Base-by-base conservation (phyloP, 371 early-diverging fungal species). In the Dichotomocladium elegans region DNA sequence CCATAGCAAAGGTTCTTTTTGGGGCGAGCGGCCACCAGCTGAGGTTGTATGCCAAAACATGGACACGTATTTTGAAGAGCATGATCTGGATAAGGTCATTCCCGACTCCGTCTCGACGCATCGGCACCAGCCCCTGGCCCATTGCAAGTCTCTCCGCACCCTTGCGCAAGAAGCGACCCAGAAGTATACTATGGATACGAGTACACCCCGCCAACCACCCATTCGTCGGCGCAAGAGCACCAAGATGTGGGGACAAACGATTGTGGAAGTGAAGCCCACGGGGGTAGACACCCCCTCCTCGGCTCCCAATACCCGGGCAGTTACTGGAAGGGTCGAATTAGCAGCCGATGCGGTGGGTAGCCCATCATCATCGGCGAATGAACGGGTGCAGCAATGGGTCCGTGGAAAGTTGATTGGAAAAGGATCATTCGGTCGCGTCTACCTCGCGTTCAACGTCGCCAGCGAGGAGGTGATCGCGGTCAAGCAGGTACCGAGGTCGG, bases 381-480 rank as follows among this genome's bases (percentile, higher is more conserved):
- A 37, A 9, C 17, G 15, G 5, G 37, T 52, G 4, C 58, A 53
- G 37, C 68, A 66, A 49, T 96, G 93, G 92, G 87, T 91, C 45
- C 81, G 85, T 58, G 96, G 96, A 15, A 81, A 88, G 26, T 70
- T 92, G 52, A 95, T 99, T 64, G 99, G 99, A 2, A 85, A 88
- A 57, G 99, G 99, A 4, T 91, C 94, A 3, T 99, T 96, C 81
- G 99, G 97, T 7, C 85, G 84, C 44, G 99, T 99, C 1, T 99
- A 92, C 57, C 85, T 89, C 46, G 98, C 93, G 4, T 84, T 91
- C 64, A 91, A 94, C 66, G 71, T 87, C 5, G 80, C 78, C 15
- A 89, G 87, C 1, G 90, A 91, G 3, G 91, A 88, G 41, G 79
- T 96, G 43, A 92, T 99, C 82, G 99, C 99, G 0, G 95, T 99